Conservation (phyloP, 2,329 filamentous ascomycete genomes). For the Botrytis aclada region DNA sequence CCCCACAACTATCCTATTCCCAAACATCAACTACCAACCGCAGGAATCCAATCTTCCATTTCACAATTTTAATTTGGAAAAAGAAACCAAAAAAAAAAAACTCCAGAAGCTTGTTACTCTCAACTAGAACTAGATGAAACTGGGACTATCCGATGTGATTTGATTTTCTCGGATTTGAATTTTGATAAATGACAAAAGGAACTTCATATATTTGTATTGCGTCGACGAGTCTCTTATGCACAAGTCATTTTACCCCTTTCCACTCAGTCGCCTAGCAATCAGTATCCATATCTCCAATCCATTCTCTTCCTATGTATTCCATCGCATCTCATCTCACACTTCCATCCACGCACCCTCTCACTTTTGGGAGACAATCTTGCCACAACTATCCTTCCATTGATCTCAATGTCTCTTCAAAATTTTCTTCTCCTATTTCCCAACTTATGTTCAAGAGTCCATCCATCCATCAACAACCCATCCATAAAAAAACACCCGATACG, state of each 20-base stretch:
- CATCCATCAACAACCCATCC: neutral
- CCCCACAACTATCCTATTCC: no score
- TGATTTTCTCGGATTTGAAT: neutral
- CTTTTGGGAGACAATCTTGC: neutral
- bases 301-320: neutral
- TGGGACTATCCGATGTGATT: neutral
- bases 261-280: neutral
- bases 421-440: neutral
- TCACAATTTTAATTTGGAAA: neutral
- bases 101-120: neutral
- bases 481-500: constrained; percentile 8
- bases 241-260: neutral
- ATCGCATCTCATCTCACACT: neutral
- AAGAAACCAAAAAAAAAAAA: neutral
- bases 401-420: neutral
- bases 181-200: constrained; percentile 16
- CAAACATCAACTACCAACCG: no score
- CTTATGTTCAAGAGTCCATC: constrained; percentile 6
- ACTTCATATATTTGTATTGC: constrained; percentile 17
- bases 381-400: neutral
- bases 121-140: neutral
- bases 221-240: constrained; percentile 11
- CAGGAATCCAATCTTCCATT: no score
- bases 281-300: neutral
- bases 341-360: neutral